Conservation (phyloP, 2,329 filamentous ascomycete species). For the Plenodomus tracheiphilus region DNA sequence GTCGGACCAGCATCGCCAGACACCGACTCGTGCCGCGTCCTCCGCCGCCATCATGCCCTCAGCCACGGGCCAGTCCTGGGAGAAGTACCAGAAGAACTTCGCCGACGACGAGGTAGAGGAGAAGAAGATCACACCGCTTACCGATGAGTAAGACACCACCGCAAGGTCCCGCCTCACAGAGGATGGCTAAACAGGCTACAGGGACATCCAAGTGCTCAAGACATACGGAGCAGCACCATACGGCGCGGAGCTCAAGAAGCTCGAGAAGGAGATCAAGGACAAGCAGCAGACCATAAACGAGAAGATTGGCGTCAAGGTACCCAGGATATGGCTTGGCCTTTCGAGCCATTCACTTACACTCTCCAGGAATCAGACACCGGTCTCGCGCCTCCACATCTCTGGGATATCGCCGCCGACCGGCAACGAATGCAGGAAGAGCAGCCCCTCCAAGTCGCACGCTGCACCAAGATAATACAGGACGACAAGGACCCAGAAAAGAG, state of each 20-base stretch:
- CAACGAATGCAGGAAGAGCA: conserved; percentile 99
- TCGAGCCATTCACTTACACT: conserved; percentile 7
- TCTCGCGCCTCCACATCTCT: conserved; percentile 95
- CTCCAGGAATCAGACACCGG: conserved; percentile 93
- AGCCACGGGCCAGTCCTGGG: conserved; percentile 92
- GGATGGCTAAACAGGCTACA: conserved; percentile 50
- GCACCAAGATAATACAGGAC: conserved; percentile 98
- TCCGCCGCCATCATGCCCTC: conserved; percentile 70
- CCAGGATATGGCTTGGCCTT: no score
- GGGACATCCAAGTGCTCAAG: conserved; percentile 98
- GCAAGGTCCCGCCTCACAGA: not conserved
- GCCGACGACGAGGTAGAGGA: conserved; percentile 96
- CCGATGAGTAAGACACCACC: conserved; percentile 77
- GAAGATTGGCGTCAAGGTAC: conserved; percentile 72
- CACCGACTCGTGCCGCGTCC: conserved; percentile 6
- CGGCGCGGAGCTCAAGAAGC: conserved; percentile 88
- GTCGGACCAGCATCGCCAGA: conserved; percentile 3
- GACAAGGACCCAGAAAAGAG: conserved; percentile 96
- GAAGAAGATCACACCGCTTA: conserved; percentile 98
- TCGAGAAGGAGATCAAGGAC: conserved; percentile 99
- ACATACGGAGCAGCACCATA: conserved; percentile 98
- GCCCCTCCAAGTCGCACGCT: conserved; percentile 93
- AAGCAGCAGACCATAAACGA: conserved; percentile 98
- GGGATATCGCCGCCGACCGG: conserved; percentile 96
- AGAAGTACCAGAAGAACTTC: conserved; percentile 98